phyloP scores from a whole-genome alignment of 257 asterid species.

The Voacanga thouarsii region DNA sequence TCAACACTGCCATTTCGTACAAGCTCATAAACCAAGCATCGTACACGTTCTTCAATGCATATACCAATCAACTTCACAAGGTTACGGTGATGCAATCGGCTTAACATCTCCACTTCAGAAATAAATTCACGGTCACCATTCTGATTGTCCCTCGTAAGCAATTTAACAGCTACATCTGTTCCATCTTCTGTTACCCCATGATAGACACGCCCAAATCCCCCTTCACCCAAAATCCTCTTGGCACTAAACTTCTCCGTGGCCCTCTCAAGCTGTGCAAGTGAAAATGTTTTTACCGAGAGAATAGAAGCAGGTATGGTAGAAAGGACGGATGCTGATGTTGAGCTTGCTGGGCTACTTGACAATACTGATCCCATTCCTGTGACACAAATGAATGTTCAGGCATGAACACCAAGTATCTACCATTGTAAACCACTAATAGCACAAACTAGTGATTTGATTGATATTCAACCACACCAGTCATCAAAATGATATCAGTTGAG shows the following conservation, averaged over 20 bases:
- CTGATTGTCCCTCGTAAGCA: constrained; percentile 73
- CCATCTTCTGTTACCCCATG: constrained; percentile 78
- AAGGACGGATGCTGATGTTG: constrained; percentile 69
- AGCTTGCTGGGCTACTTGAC: constrained; percentile 86
- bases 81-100: constrained; percentile 98
- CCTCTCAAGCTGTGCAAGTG: constrained; percentile 77
- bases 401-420: neutral
- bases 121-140: constrained; percentile 95
- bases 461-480: constrained; percentile 2
- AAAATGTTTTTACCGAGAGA: constrained; percentile 83
- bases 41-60: constrained; percentile 67
- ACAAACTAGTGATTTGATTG: neutral
- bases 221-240: constrained; percentile 82
- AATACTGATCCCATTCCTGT: constrained; percentile 73
- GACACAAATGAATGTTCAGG: constrained; percentile 14
- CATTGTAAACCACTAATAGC: neutral
- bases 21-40: constrained; percentile 92
- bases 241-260: constrained; percentile 88
- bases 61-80: constrained; percentile 95
- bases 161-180: constrained; percentile 78
- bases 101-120: constrained; percentile 97
- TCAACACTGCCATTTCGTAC: constrained; percentile 95
- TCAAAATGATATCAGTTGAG: neutral
- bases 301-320: constrained; percentile 81
- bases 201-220: constrained; percentile 98